These are phyloP conservation scores for Litsea cubeba DNA, from an alignment of 164 flowering plant genomes.

Conservation along the genomic window DNA sequence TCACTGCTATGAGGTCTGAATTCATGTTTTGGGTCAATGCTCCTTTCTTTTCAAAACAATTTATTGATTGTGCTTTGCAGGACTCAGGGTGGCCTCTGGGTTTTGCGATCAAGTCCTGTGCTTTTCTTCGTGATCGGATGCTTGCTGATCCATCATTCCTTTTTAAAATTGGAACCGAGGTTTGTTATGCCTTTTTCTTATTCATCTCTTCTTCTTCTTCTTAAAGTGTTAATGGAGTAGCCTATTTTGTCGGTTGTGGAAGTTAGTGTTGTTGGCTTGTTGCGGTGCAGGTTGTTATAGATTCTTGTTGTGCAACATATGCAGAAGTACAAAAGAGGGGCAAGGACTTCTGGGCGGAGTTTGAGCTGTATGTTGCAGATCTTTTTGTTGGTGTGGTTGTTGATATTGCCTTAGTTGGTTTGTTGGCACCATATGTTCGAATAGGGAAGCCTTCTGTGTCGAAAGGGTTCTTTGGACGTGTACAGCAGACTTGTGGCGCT, in stretches of 20 bases:
- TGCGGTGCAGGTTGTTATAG: conserved; percentile 68
- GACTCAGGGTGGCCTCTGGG: conserved; percentile 64
- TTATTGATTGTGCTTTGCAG: conserved; percentile 22
- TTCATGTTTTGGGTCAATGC: background rate
- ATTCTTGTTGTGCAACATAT: conserved; percentile 91
- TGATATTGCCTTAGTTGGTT: conserved; percentile 72
- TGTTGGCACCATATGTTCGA: conserved; percentile 88
- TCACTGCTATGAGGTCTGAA: background rate
- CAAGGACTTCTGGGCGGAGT: conserved; percentile 88
- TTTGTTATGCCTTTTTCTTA: conserved; percentile 18
- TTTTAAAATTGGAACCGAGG: conserved; percentile 89
- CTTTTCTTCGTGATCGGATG: conserved; percentile 80
- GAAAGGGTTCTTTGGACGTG: conserved; percentile 52
- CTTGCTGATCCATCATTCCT: conserved; percentile 85
- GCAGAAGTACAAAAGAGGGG: conserved; percentile 94
- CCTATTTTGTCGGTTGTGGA: background rate
- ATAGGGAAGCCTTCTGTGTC: conserved; percentile 61
- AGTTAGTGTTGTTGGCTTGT: conserved; percentile 4
- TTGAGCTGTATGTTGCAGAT: conserved; percentile 86
- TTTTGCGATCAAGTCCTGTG: conserved; percentile 44
- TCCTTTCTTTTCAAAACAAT: no score
- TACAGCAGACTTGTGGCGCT: conserved; percentile 52
- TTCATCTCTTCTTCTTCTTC: background rate
- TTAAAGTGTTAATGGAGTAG: background rate
- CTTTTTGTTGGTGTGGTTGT: conserved; percentile 78